Conservation (phyloP, 768 basidiomycete species). For the Leccinum barrowsii region DNA sequence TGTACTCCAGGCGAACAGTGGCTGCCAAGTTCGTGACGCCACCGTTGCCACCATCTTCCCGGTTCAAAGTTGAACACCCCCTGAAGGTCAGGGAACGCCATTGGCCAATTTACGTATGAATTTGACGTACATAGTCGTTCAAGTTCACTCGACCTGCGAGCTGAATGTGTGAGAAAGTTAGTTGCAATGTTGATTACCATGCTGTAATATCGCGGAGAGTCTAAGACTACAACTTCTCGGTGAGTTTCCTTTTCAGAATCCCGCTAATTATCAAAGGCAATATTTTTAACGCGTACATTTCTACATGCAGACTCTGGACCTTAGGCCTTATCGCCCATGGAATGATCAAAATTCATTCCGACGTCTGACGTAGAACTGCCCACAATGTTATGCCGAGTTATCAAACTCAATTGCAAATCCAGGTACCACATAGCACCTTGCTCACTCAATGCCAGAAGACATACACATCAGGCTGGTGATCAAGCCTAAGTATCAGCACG, state of each 20-base stretch:
- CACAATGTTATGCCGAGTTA: neutral
- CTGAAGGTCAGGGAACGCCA: too few species aligned
- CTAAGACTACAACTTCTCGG: neutral
- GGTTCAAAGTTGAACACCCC: slow-evolving; percentile 13
- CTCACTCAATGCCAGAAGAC: neutral
- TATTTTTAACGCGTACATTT: neutral
- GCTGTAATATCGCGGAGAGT: neutral
- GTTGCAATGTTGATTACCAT: neutral
- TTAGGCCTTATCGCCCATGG: neutral
- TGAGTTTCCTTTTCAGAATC: neutral
- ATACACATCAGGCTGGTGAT: too few species aligned
- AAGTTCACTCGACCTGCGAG: neutral
- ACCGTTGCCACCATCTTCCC: neutral
- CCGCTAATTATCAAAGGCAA: neutral
- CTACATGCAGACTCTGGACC: neutral
- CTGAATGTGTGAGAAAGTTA: neutral
- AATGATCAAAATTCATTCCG: neutral
- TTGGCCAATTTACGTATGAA: too few species aligned
- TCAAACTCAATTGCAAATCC: neutral
- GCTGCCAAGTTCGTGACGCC: neutral
- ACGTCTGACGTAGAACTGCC: too few species aligned
- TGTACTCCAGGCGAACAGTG: neutral
- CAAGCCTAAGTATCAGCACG: neutral
- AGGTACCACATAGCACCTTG: neutral
- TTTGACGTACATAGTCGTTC: neutral